phyloP scores from a whole-genome alignment of 441 rosid species.

The Corymbia calophylla region DNA sequence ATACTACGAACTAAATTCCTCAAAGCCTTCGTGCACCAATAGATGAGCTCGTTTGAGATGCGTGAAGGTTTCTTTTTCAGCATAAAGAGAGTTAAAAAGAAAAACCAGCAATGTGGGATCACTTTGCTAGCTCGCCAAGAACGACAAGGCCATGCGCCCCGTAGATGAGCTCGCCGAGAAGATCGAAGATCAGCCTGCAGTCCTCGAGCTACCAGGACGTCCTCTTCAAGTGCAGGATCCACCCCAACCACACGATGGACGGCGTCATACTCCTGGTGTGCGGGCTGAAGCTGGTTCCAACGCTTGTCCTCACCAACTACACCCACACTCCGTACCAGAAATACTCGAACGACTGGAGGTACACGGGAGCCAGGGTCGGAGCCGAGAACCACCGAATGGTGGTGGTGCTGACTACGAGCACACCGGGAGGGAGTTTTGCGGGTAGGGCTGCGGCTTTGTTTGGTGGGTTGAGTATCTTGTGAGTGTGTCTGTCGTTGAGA shows the following conservation, averaged over 20 bases:
- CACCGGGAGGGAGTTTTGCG: conserved; percentile 35
- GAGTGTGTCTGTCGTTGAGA: not conserved
- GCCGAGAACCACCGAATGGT: conserved; percentile 78
- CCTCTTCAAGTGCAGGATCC: conserved; percentile 47
- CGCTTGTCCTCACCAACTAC: conserved; percentile 60
- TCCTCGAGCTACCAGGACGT: conserved; percentile 29
- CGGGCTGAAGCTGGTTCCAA: conserved; percentile 42
- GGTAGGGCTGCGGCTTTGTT: conserved; percentile 8
- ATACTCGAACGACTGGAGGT: conserved; percentile 52
- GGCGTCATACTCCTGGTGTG: conserved; percentile 62
- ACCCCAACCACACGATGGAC: conserved; percentile 41
- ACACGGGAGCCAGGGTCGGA: conserved; percentile 51
- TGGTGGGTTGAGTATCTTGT: not conserved
- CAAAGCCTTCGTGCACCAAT: no score
- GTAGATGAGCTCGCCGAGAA: conserved; percentile 54
- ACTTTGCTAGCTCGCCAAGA: conserved; percentile 21
- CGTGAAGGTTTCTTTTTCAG: no score
- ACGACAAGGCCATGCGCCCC: conserved; percentile 50
- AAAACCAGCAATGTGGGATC: no score
- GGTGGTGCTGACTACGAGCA: conserved; percentile 36
- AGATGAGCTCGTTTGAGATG: no score
- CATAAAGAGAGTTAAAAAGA: no score
- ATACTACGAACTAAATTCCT: no score
- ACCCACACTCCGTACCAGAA: conserved; percentile 40
- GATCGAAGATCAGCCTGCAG: conserved; percentile 38